Evolutionary conservation across 352 stramenopile species (phyloP), one percentile per base, ranked within the genome.

Genomic region (Globisporangium viniferum): DNA sequence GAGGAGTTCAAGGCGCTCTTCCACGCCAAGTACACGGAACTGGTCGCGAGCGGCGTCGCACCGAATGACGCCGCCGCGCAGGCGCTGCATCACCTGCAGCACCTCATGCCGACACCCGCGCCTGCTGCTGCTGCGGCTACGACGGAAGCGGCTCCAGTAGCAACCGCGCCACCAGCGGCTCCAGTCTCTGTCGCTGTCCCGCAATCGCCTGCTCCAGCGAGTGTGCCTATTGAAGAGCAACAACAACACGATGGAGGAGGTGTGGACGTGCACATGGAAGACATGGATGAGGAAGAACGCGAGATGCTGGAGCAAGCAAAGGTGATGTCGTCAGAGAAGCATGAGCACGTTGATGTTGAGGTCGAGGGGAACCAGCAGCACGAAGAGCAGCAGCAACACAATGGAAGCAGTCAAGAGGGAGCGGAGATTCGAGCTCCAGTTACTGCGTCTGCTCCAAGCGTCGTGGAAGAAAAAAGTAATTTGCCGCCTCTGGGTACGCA

Each of bases 1-100:
- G 67, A 70, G 64, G 66, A 74, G 22, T 73, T 79, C 49, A 76
- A 82, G 66, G 64, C 73, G 67, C 55, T 81, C 5, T 93, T 93
- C 72, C 83, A 75, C 48, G 77, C 75, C 1, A 73, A 72, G 9
- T 93, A 90, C 65, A 63, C 73, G 59, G 76, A 78, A 59, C 69
- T 85, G 14, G 59, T 91, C 15, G 78, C 79, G 0, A 68, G 83
- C 29, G 86, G 86, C 20, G 33, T 89, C 9, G 73, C 77, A 7
- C 83, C 82, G 1, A 92, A 91, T 48, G 82, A 88, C 49, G 86
- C 86, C 0, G 86, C 82, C 2, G 84, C 83, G 18, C 67, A 67
- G 29, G 78, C 86, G 2, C 73, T 93, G 63, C 69, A 80, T 46
- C 71, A 82, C 60, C 66, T 91, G 68, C 81, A 91, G 65, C 74